phyloP scores from a whole-genome alignment of 306 rosid genomes.

The Malus sylvestris region DNA sequence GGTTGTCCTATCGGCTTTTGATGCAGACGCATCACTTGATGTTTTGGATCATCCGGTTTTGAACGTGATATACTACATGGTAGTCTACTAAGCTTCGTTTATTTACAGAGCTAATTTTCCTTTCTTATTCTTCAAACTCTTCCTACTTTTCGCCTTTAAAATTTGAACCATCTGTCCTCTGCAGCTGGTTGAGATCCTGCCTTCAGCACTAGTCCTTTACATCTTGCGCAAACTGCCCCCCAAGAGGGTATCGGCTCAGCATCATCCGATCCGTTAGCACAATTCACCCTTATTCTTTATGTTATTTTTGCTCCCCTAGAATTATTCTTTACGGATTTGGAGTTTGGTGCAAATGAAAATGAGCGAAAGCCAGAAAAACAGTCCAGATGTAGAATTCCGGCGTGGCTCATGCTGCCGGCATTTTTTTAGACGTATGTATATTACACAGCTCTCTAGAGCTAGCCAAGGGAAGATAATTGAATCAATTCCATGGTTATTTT shows the following conservation, averaged over 20 bases:
- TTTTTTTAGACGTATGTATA: constrained; percentile 18
- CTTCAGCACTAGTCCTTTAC: constrained; percentile 88
- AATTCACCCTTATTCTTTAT: constrained; percentile 20
- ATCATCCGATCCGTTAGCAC: constrained; percentile 66
- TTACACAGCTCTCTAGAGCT: constrained; percentile 28
- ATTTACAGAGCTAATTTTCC: neutral
- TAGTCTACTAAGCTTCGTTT: constrained; percentile 25
- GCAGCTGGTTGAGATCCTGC: constrained; percentile 89
- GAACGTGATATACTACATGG: constrained; percentile 79
- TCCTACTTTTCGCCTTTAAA: neutral
- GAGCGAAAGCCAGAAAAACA: constrained; percentile 23
- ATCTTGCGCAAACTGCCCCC: constrained; percentile 92
- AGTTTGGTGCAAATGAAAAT: constrained; percentile 23
- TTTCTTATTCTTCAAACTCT: neutral
- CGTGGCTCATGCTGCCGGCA: constrained; percentile 15
- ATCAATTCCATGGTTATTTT: constrained; percentile 23
- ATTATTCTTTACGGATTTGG: constrained; percentile 17
- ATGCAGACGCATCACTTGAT: constrained; percentile 72
- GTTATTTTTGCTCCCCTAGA: constrained; percentile 18
- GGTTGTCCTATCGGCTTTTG: constrained; percentile 72
- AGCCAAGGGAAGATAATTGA: constrained; percentile 15
- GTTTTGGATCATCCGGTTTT: constrained; percentile 58
- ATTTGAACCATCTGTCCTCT: constrained; percentile 14
- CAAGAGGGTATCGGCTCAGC: constrained; percentile 83
- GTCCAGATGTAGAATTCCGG: constrained; percentile 27